These are phyloP conservation scores for Botryotinia globosa DNA, from an alignment of 2,329 filamentous ascomycete genomes.

Conservation along the genomic window DNA sequence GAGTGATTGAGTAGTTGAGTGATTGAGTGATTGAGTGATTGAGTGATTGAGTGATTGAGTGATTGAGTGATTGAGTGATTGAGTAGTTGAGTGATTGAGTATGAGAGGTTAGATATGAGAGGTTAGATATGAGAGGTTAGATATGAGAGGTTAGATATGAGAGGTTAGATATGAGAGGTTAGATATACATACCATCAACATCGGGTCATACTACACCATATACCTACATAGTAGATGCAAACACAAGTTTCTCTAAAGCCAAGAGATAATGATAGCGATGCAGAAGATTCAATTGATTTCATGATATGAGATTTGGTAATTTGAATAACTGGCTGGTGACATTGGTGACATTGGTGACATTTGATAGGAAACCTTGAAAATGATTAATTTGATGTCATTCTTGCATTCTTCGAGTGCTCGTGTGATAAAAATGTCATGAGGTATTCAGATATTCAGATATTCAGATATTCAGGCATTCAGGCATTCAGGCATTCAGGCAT, in stretches of 20 bases:
- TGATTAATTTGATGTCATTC: neutral
- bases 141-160: neutral
- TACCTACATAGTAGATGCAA: too few species aligned
- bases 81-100: too few species aligned
- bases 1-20: too few species aligned
- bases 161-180: neutral
- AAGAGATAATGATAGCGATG: neutral
- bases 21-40: neutral
- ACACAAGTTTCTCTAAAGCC: neutral
- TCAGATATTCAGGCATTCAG: neutral
- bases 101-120: neutral
- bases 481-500: neutral
- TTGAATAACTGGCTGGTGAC: neutral
- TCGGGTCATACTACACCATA: too few species aligned
- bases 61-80: neutral
- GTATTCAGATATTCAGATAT: neutral
- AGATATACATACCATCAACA: too few species aligned
- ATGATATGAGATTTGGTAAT: neutral
- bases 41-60: neutral
- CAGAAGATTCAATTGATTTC: neutral
- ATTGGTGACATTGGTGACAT: neutral
- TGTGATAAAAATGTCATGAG: neutral
- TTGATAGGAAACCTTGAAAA: neutral
- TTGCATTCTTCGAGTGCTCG: neutral
- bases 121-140: neutral